Evolutionary conservation across 2,329 filamentous ascomycete genomes (phyloP).

Genomic region (Pseudocercospora eumusae): DNA sequence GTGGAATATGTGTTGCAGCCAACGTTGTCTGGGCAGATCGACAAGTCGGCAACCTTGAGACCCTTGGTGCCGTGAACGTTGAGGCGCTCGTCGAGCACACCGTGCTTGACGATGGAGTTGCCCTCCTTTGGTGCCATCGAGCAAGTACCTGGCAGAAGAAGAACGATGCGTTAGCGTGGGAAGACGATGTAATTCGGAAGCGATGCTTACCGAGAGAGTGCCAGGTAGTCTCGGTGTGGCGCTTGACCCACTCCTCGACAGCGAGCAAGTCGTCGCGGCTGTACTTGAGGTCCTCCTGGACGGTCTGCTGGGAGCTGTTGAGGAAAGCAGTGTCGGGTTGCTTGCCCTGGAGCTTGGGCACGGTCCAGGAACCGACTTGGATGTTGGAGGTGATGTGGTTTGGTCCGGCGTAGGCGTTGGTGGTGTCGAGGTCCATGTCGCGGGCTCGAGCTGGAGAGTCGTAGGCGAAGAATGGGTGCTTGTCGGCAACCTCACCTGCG

Average conservation of each 20-base stretch:
- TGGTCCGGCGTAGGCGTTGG: constrained; percentile 72
- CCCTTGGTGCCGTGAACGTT: constrained; percentile 77
- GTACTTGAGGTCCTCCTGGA: constrained; percentile 68
- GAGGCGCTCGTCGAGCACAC: constrained; percentile 73
- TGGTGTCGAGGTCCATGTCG: constrained; percentile 74
- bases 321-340: constrained; percentile 54
- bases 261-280: constrained; percentile 62
- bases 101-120: constrained; percentile 78
- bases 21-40: constrained; percentile 77
- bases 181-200: background rate
- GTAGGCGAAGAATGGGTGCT: constrained; percentile 66
- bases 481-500: constrained; percentile 64
- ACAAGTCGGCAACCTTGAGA: constrained; percentile 74
- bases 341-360: constrained; percentile 50
- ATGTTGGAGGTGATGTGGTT: constrained; percentile 72
- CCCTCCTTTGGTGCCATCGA: constrained; percentile 75
- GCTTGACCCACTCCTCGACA: constrained; percentile 64
- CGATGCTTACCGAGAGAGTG: constrained; percentile 52
- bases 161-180: constrained; percentile 7
- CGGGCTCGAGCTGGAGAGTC: constrained; percentile 68
- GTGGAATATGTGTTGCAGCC: constrained; percentile 65
- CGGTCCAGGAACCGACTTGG: constrained; percentile 57
- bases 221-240: constrained; percentile 76
- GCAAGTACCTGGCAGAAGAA: constrained; percentile 58
- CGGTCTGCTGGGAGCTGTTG: constrained; percentile 63